Base-by-base conservation (phyloP, 2,329 filamentous ascomycete species). In the Acrocalymma vagum region DNA sequence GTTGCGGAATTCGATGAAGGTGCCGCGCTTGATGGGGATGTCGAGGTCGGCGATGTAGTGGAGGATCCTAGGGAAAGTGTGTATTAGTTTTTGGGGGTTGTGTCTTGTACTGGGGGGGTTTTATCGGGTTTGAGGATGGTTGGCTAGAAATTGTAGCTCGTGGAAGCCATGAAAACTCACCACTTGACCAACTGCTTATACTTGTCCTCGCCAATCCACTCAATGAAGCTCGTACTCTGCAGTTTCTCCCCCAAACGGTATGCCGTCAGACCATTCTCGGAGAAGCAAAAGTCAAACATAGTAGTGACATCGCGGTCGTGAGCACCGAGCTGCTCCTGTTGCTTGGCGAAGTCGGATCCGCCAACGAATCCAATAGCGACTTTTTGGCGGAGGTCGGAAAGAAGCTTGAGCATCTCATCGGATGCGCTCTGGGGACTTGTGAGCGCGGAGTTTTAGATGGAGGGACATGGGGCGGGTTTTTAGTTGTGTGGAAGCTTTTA, bases 251-350 rank as follows among this genome's bases (percentile, higher is more conserved):
- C 94, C 63, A 92, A 75, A 65, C 91, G 90, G 80, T 82, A 95
- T 28, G 93, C 94, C 2, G 88, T 95, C 57, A 99, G 83, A 9
- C 94, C 94, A 75, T 99, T 99, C 78, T 99, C 94, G 44, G 91
- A 79, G 77, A 99, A 99, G 82, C 88, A 94, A 77, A 90, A 99
- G 79, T 99, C 94, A 78, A 99, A 99, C 63, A 97, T 85, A 48
- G 83, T 78, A 36, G 85, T 91, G 48, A 97, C 93, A 58, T 78
- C 70, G 57, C 86, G 80, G 17, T 81, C 70, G 5, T 53, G 35
- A 4, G 83, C 80, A 69, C 91, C 91, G 48, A 97, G 83, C 77
- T 97, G 93, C 74, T 97, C 94, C 74, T 97, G 90, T 75, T 97
- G 94, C 79, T 99, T 97, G 69, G 72, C 76, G 50, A 96, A 83